Conservation (phyloP, 106 monocot species). For the Posidonia australis region DNA sequence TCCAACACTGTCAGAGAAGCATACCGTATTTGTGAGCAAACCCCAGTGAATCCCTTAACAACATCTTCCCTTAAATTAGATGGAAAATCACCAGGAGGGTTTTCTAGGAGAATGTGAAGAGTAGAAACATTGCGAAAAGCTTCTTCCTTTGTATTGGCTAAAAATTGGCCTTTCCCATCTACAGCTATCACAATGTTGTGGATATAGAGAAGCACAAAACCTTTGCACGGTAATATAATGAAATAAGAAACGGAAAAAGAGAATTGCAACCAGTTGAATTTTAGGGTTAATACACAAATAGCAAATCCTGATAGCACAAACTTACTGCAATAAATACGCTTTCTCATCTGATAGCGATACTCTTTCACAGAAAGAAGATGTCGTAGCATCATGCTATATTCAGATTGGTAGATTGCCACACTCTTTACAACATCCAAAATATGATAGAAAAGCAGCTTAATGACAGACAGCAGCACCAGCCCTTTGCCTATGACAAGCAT, state of each 20-base stretch:
- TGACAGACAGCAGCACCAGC: slow-evolving; percentile 47
- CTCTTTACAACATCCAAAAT: slow-evolving; percentile 59
- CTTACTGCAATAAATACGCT: slow-evolving; percentile 55
- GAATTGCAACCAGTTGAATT: not conserved
- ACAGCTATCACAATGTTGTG: slow-evolving; percentile 34
- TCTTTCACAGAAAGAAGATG: slow-evolving; percentile 49
- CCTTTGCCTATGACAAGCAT: slow-evolving; percentile 33
- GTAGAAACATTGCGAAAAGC: slow-evolving; percentile 53
- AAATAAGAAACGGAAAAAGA: not conserved
- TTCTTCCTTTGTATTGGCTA: slow-evolving; percentile 59
- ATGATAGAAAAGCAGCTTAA: slow-evolving; percentile 61
- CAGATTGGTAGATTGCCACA: slow-evolving; percentile 48
- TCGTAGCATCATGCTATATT: slow-evolving; percentile 69
- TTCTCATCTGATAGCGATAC: slow-evolving; percentile 73
- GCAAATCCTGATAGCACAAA: not conserved
- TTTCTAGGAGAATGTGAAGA: slow-evolving; percentile 70
- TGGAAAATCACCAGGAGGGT: slow-evolving; percentile 85
- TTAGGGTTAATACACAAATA: slow-evolving; percentile 4
- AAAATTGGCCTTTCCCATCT: slow-evolving; percentile 19
- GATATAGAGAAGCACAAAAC: slow-evolving; percentile 50
- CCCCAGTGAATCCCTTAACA: slow-evolving; percentile 44
- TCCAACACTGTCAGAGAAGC: not conserved
- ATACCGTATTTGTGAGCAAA: slow-evolving; percentile 53
- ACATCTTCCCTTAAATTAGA: slow-evolving; percentile 43
- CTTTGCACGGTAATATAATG: slow-evolving; percentile 13